Base-by-base conservation (phyloP, 179 eudicot species). In the Beta macrorhiza region DNA sequence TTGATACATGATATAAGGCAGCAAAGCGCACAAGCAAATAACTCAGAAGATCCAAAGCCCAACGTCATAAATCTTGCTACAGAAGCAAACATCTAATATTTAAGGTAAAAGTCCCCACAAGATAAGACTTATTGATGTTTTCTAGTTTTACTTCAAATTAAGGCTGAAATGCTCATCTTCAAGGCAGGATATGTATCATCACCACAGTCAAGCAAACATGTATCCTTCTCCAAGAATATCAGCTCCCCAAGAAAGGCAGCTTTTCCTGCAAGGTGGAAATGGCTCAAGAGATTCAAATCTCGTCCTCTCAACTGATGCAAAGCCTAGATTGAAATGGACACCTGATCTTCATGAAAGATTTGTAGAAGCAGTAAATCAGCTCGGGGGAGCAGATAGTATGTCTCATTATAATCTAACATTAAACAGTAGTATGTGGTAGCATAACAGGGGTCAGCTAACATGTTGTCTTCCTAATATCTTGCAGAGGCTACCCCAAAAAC, bases 371-470 rank as follows among this genome's bases (percentile, higher is more conserved):
- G 97, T 94, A 68, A 91, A 90, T 84, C 97, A 93, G 79, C 91
- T 94, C 11, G 98, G 98, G 65, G 98, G 98, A 78, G 94, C 98
- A 80, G 98, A 94, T 82, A 94, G 98, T 94, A 87, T 83, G 95
- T 88, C 68, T 32, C 72, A 45, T 25, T 74, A 45, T 75, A 17
- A 65, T 17, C 76, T 59, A 51, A 61, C 14, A 53, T 70, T 64
- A 13, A 59, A 49, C 51, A 65, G 71, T 10, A 32, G 57, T 78
- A 16, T 67, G 73, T 74, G 45, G 53, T 70, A 47, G 7, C 74
- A 63, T 29, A 67, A 64, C 19, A 81, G 7, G 51, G 42, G 71
- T 75, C 74, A 72, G 37, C 83, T 80, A 44, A 85, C 82, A 47
- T 16, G 53, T 65, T 58, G 78, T 67, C 32, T 51, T 55, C 52